Percentiles rank a stretch among this genome's conserved stretches.
These are phyloP conservation scores for Boletus tomentosulus DNA, from an alignment of 768 basidiomycete species.

Conservation along the genomic window DNA sequence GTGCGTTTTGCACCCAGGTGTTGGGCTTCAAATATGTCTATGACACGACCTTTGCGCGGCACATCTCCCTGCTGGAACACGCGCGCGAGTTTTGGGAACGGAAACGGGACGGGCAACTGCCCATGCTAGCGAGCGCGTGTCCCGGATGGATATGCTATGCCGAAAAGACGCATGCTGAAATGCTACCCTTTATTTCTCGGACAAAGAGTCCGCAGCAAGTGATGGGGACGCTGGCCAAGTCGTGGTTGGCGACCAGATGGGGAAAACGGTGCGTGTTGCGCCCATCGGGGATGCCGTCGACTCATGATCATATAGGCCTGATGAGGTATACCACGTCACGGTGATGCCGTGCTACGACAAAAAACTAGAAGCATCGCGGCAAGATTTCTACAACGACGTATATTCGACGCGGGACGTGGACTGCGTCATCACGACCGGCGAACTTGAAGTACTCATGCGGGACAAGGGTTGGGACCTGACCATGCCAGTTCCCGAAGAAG, in stretches of 20 bases:
- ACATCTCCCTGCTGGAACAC: conserved; percentile 80
- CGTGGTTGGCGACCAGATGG: conserved; percentile 71
- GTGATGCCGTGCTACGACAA: conserved; percentile 99
- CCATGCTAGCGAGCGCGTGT: conserved; percentile 94
- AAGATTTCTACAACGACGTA: conserved; percentile 82
- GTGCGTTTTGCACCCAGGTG: conserved; percentile 59
- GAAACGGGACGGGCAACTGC: conserved; percentile 45
- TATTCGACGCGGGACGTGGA: conserved; percentile 91
- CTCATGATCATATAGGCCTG: conserved; percentile 48
- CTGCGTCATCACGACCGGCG: conserved; percentile 96
- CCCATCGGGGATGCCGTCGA: background rate
- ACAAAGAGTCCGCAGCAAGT: conserved; percentile 93
- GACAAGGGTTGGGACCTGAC: conserved; percentile 81
- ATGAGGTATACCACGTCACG: conserved; percentile 90
- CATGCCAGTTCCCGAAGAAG: conserved; percentile 50
- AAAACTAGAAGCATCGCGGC: conserved; percentile 94
- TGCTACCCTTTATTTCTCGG: conserved; percentile 83
- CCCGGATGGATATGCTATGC: conserved; percentile 99
- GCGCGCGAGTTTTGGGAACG: conserved; percentile 77
- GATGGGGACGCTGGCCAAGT: conserved; percentile 91
- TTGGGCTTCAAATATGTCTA: conserved; percentile 81
- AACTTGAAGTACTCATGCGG: conserved; percentile 79
- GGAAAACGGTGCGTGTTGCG: conserved; percentile 55
- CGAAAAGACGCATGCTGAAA: conserved; percentile 93
- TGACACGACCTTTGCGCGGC: conserved; percentile 93